Base-by-base conservation (phyloP, 1,284 basidiomycete species). In the Ustilago cynodontis region DNA sequence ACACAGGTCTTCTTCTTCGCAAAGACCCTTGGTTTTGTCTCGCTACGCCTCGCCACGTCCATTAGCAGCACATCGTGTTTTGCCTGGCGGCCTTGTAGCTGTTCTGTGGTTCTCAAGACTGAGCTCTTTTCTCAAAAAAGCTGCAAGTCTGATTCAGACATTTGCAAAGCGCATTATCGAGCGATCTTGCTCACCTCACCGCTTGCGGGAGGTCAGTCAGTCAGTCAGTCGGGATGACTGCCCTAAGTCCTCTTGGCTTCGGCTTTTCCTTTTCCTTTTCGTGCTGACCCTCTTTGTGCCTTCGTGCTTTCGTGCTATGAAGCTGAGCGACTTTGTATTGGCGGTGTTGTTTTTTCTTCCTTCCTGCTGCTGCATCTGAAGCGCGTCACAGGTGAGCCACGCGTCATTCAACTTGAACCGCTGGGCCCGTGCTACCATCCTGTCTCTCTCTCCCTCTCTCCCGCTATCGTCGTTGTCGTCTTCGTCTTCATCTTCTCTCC, bases 401-500 rank as follows among this genome's bases (percentile, higher is more conserved):
- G 9, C 9, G 35, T 37, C 35, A 37, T 37, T 45, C 43, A 45
- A 45, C 49, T 33, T 54, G 52, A n/a, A 33, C 52, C 35, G 52
- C 33, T 37, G 33, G 2, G 33, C 52, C n/a, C 52, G 50, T 20
- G 22, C 24, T 33, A 22, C 37, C 39, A 5, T 33, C 11, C 31
- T 33, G 31, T 33, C 31, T 33, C 31, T 33, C 31, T 33, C 6
- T 33, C 31, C 31, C 31, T 33, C 31, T 33, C 31, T 33, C 31
- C 11, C 31, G 5, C 31, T 33, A 5, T 33, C 31, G 31, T 6
- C 31, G 24, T 22, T 50, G 26, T 45, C 35, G 4, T 31, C 13
- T 28, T 50, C 57, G 20, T 37, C 61, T 37, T 37, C 47, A 11
- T 63, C 55, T 10, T 20, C 68, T 18, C 18, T 49, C 24, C 47